phyloP scores from a whole-genome alignment of 257 asterid genomes.

The Henckelia pumila region DNA sequence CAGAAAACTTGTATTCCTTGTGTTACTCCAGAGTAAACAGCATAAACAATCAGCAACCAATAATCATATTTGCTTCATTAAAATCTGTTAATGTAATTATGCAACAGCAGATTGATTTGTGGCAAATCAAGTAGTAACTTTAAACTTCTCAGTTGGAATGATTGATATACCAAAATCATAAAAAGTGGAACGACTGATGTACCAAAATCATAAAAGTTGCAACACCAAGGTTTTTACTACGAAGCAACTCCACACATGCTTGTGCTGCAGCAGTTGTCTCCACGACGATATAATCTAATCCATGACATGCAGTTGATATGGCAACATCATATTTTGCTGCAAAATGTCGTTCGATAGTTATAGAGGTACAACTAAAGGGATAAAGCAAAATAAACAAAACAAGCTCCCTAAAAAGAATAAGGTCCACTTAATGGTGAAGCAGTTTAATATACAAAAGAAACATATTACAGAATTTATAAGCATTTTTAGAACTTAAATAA shows the following conservation, averaged over 20 bases:
- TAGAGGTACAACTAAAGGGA: constrained; percentile 2
- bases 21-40: constrained; percentile 6
- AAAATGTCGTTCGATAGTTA: constrained; percentile 20
- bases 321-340: constrained; percentile 92
- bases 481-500: constrained; percentile 11
- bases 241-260: constrained; percentile 85
- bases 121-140: background rate
- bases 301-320: constrained; percentile 90
- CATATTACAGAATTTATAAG: constrained; percentile 9
- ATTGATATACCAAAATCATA: constrained; percentile 7
- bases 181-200: constrained; percentile 16
- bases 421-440: background rate
- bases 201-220: constrained; percentile 99
- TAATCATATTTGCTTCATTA: background rate
- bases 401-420: background rate
- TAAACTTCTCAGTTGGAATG: background rate
- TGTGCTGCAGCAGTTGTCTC: constrained; percentile 86
- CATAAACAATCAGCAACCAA: constrained; percentile 5
- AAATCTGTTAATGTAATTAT: background rate
- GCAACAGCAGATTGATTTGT: background rate
- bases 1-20: background rate
- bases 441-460: background rate
- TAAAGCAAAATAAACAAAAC: background rate
- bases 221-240: constrained; percentile 78
- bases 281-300: constrained; percentile 91